Percentiles rank a stretch among this genome's conserved stretches.
phyloP scores from a whole-genome alignment of 495 filamentous ascomycete species.

The Bacidia rubella region DNA sequence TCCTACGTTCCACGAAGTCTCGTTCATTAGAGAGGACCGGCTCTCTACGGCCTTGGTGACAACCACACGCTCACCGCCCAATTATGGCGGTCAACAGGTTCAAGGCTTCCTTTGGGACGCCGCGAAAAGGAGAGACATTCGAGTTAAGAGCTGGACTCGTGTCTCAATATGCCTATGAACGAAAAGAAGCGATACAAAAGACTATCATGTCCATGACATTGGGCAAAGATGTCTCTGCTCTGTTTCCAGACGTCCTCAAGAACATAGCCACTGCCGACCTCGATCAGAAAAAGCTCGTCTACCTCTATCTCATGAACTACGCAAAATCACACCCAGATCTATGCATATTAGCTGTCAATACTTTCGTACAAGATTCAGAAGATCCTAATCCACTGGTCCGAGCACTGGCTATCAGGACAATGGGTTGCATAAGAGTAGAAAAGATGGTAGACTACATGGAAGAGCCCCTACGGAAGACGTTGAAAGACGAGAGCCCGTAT shows the following conservation, averaged over 20 bases:
- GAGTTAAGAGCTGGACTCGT: constrained; percentile 94
- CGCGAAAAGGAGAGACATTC: constrained; percentile 95
- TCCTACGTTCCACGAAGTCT: too few species aligned
- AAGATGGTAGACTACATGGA: constrained; percentile 99
- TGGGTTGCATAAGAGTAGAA: constrained; percentile 97
- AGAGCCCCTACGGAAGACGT: constrained; percentile 88
- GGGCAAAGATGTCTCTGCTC: constrained; percentile 92
- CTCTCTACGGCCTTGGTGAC: background rate
- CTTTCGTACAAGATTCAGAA: constrained; percentile 97
- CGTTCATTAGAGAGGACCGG: background rate
- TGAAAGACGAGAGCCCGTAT: constrained; percentile 94
- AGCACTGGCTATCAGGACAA: constrained; percentile 92
- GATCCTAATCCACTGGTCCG: constrained; percentile 94
- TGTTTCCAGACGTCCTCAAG: constrained; percentile 97
- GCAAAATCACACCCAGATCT: constrained; percentile 98
- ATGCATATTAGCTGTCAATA: constrained; percentile 98
- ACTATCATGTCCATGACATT: constrained; percentile 99
- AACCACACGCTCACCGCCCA: constrained; percentile 26
- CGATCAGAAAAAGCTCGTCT: constrained; percentile 99
- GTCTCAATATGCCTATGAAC: constrained; percentile 98
- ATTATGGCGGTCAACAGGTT: constrained; percentile 92
- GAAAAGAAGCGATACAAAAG: constrained; percentile 97
- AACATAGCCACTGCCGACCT: constrained; percentile 93
- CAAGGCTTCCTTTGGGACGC: constrained; percentile 78
- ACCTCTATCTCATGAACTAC: constrained; percentile 99